Evolutionary conservation across 495 filamentous ascomycete species (phyloP).

Genomic region (Penicillium coprophilum): DNA sequence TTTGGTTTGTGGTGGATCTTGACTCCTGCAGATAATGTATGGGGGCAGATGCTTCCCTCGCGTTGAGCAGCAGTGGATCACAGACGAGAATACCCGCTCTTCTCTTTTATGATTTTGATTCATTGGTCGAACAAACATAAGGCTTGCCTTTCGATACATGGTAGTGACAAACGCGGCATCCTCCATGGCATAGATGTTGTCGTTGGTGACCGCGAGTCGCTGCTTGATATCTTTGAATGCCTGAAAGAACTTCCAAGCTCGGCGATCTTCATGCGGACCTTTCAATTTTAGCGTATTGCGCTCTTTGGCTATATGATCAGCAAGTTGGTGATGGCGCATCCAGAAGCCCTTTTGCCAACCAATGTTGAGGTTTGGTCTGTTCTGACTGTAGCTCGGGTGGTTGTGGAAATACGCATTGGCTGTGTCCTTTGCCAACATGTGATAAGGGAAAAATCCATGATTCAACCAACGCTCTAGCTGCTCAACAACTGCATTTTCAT

Average conservation of each 20-base stretch:
- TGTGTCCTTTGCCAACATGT: not conserved
- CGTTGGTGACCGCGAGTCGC: not conserved
- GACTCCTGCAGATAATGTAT: slow-evolving; percentile 1
- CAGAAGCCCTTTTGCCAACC: not conserved
- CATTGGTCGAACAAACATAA: not conserved
- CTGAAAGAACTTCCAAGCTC: not conserved
- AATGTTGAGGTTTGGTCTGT: not conserved
- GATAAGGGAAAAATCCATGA: not conserved
- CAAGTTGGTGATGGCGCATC: not conserved
- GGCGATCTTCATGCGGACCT: not conserved
- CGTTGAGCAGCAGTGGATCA: not conserved
- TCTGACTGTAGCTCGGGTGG: not conserved
- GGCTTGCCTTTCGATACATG: not conserved
- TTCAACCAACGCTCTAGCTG: not conserved
- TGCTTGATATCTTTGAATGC: not conserved
- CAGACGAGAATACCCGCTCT: not conserved
- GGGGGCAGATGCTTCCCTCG: not conserved
- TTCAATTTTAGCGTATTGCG: not conserved
- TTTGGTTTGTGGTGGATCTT: not conserved
- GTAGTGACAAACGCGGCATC: slow-evolving; percentile 1
- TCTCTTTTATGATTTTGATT: not conserved
- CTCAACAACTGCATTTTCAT: not conserved
- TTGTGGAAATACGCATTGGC: slow-evolving; percentile 3
- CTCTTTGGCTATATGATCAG: not conserved
- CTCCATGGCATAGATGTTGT: not conserved